Conservation (phyloP, 139 green algal genomes). For the Gonium pectorale region DNA sequence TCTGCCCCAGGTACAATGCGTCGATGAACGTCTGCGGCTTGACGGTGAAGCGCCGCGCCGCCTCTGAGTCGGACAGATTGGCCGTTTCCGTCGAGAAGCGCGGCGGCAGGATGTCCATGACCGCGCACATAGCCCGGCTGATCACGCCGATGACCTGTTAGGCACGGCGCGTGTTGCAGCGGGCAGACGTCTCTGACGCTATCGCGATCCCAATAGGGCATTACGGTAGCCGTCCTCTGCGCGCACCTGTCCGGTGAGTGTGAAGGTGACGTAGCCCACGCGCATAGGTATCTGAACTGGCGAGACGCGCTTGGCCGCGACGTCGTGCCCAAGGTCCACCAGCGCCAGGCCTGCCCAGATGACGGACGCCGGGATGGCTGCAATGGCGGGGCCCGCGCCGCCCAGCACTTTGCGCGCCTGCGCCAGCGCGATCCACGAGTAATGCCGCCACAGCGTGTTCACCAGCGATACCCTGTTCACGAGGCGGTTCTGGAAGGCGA, state of each 20-base stretch:
- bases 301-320: conserved; percentile 64
- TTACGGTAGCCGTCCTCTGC: background rate
- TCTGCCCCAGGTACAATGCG: conserved; percentile 59
- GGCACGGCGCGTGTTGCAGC: too few relatives aligned
- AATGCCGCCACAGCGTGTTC: conserved; percentile 76
- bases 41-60: conserved; percentile 69
- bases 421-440: conserved; percentile 70
- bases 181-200: background rate
- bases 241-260: conserved; percentile 50
- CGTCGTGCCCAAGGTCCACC: conserved; percentile 67
- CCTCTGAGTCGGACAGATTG: conserved; percentile 65
- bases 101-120: conserved; percentile 72
- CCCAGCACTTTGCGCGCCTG: conserved; percentile 85
- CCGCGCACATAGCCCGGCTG: conserved; percentile 68
- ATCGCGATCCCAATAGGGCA: background rate
- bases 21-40: conserved; percentile 77
- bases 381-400: conserved; percentile 80
- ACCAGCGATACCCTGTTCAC: conserved; percentile 61
- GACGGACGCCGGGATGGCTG: conserved; percentile 75
- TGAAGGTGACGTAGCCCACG: conserved; percentile 75
- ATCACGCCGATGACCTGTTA: conserved; percentile 76
- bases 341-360: conserved; percentile 81
- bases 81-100: conserved; percentile 10
- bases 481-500: conserved; percentile 54
- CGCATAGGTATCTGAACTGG: conserved; percentile 61